phyloP scores from a whole-genome alignment of 805 yeast species.

The Candida lessepsii region DNA sequence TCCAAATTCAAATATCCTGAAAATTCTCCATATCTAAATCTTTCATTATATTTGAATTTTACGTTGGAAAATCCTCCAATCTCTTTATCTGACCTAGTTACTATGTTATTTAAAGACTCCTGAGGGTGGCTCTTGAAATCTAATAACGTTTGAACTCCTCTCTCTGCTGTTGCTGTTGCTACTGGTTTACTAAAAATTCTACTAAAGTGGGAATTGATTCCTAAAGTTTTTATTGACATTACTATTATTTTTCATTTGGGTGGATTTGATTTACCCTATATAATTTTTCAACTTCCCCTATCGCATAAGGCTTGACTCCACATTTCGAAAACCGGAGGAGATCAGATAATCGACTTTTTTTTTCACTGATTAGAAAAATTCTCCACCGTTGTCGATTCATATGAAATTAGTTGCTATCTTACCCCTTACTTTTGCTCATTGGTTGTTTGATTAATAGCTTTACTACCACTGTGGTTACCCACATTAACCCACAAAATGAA shows the following conservation, averaged over 20 bases:
- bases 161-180: slow-evolving; percentile 10
- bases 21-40: slow-evolving; percentile 33
- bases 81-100: slow-evolving; percentile 70
- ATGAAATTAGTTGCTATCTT: slow-evolving; percentile 3
- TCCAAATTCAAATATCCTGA: slow-evolving; percentile 68
- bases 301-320: not conserved
- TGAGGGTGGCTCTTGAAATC: slow-evolving; percentile 55
- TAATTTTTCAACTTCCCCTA: slow-evolving; percentile 8
- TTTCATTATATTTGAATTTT: slow-evolving; percentile 42
- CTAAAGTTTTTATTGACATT: slow-evolving; percentile 44
- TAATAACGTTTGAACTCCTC: slow-evolving; percentile 43
- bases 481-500: not conserved
- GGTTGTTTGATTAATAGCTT: too few relatives aligned
- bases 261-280: slow-evolving; percentile 7
- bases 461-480: not conserved
- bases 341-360: not conserved
- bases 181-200: slow-evolving; percentile 35
- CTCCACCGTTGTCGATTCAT: slow-evolving; percentile 6
- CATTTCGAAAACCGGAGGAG: slow-evolving; percentile 4
- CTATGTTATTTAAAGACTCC: slow-evolving; percentile 45
- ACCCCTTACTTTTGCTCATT: slow-evolving; percentile 1
- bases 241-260: not conserved
- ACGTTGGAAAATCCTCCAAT: slow-evolving; percentile 78
- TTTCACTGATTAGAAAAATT: too few relatives aligned
- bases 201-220: slow-evolving; percentile 35